A percentile compares a stretch with the other conserved stretches of the same genome.
phyloP scores from a whole-genome alignment of 1,284 basidiomycete species.

The Neolentinus lepideus region DNA sequence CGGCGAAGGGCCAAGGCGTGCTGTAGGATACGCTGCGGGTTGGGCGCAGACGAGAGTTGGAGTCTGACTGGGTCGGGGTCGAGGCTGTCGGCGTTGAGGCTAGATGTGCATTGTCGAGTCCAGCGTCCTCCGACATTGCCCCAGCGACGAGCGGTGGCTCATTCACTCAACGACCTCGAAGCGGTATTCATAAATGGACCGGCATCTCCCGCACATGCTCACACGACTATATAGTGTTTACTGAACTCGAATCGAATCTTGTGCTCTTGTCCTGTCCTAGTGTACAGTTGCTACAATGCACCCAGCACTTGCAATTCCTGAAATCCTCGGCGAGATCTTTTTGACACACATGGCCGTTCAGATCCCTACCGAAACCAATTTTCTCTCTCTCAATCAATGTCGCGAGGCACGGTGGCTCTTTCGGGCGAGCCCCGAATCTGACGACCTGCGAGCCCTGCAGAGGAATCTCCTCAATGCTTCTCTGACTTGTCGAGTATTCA shows the following conservation, averaged over 20 bases:
- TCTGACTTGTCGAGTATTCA: not conserved
- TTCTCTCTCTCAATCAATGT: too few species aligned
- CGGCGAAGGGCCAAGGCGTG: slow-evolving; percentile 47
- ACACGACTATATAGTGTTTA: too few species aligned
- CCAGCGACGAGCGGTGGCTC: too few species aligned
- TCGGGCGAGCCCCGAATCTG: not conserved
- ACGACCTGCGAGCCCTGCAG: not conserved
- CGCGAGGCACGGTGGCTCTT: not conserved
- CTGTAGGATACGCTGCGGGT: slow-evolving; percentile 42
- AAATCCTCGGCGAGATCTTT: not conserved
- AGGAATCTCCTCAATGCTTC: not conserved
- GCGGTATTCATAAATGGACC: too few species aligned
- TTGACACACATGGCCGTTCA: not conserved
- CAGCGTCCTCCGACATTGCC: too few species aligned
- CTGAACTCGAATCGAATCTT: too few species aligned
- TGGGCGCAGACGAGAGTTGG: slow-evolving; percentile 24
- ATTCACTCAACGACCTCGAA: too few species aligned
- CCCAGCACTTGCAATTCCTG: not conserved
- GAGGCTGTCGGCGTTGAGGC: not conserved
- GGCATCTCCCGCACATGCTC: too few species aligned
- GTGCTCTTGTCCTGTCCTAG: not conserved
- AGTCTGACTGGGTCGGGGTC: too few species aligned
- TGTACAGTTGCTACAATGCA: not conserved
- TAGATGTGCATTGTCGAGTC: too few species aligned
- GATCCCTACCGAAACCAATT: not conserved